Conservation (phyloP, 2,329 filamentous ascomycete species). For the Aspergillus sp. region DNA sequence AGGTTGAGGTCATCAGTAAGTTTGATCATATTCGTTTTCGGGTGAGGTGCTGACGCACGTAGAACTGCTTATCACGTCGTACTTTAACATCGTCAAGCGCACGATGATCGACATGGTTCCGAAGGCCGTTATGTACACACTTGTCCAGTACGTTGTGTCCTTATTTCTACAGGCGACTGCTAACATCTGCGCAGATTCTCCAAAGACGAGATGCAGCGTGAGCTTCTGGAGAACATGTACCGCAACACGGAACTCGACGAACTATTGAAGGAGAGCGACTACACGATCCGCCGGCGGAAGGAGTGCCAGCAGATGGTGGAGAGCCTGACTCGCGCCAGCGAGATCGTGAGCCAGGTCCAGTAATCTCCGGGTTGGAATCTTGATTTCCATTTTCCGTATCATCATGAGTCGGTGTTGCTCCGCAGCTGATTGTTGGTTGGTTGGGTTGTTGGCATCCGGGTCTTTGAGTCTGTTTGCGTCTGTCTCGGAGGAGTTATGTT, state of each 20-base stretch:
- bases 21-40: slow-evolving; percentile 18
- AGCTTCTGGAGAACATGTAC: slow-evolving; percentile 97
- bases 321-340: slow-evolving; percentile 75
- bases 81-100: slow-evolving; percentile 95
- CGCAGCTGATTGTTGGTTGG: too few relatives aligned
- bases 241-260: slow-evolving; percentile 82
- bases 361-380: too few relatives aligned
- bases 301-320: slow-evolving; percentile 99
- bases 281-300: slow-evolving; percentile 87
- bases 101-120: slow-evolving; percentile 99
- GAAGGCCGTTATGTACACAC: slow-evolving; percentile 95
- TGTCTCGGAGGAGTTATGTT: too few relatives aligned
- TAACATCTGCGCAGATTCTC: slow-evolving; percentile 54
- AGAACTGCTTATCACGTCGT: slow-evolving; percentile 92
- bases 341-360: slow-evolving; percentile 81
- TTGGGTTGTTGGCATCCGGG: too few relatives aligned
- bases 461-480: too few relatives aligned
- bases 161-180: neutral
- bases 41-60: slow-evolving; percentile 11
- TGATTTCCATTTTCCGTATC: too few relatives aligned
- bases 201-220: slow-evolving; percentile 97
- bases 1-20: slow-evolving; percentile 97
- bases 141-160: slow-evolving; percentile 67
- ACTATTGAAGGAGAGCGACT: slow-evolving; percentile 94
- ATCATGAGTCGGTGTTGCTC: too few relatives aligned